phyloP scores from a whole-genome alignment of 306 rosid species.

The Phaseolus lunatus region DNA sequence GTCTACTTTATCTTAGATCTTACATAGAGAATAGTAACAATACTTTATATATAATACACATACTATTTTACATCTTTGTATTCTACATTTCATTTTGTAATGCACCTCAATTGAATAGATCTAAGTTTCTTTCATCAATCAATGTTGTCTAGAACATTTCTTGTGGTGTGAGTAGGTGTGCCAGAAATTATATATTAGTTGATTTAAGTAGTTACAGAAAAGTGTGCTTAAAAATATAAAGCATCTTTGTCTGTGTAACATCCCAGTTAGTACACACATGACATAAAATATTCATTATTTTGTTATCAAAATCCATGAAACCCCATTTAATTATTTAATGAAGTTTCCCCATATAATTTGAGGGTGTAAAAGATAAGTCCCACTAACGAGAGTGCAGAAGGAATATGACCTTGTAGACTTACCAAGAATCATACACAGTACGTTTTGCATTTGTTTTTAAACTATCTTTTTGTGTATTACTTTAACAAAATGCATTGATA shows the following conservation, averaged over 20 bases:
- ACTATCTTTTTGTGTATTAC: not conserved
- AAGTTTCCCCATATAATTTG: conserved; percentile 34
- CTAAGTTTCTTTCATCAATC: not conserved
- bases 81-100: not conserved
- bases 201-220: not conserved
- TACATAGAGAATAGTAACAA: not conserved
- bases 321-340: not conserved
- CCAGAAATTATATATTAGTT: not conserved
- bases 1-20: not conserved
- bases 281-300: not conserved
- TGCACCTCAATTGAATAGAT: not conserved
- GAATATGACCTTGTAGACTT: conserved; percentile 43
- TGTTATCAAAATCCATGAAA: conserved; percentile 32
- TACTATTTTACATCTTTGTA: not conserved
- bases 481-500: conserved; percentile 18
- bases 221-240: conserved; percentile 10
- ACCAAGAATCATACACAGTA: conserved; percentile 33
- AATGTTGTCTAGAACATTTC: not conserved
- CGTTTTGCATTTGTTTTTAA: not conserved
- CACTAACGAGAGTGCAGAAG: conserved; percentile 37
- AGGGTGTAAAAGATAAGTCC: conserved; percentile 33
- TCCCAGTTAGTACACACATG: not conserved
- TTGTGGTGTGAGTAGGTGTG: not conserved
- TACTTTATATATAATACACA: too few species aligned
- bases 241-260: conserved; percentile 19